Percentiles rank a stretch among this genome's conserved stretches.
These are phyloP conservation scores for Triticum monococcum DNA, from an alignment of 176 grass and related monocot species.

Conservation along the genomic window DNA sequence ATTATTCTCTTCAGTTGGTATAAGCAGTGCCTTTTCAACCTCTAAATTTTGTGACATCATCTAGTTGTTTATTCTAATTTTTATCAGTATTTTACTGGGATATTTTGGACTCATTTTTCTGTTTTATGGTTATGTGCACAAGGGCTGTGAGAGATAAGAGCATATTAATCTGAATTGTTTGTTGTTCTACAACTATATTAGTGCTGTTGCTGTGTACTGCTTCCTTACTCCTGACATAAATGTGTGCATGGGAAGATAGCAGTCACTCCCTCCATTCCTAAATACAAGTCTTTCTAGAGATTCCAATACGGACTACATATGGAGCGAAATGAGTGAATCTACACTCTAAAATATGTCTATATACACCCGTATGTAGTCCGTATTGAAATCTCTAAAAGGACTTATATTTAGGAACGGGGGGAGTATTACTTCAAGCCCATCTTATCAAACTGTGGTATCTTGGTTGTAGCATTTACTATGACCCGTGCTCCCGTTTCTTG, in stretches of 20 bases:
- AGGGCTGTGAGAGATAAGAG: neutral
- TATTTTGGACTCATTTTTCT: neutral
- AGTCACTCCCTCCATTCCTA: neutral
- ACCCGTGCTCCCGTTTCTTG: neutral
- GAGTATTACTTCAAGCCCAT: neutral
- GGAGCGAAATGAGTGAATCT: too few relatives aligned
- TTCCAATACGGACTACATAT: too few relatives aligned
- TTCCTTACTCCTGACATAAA: neutral
- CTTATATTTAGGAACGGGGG: too few relatives aligned
- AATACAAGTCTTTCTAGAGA: too few relatives aligned
- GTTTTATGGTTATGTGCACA: neutral
- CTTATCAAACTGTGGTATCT: neutral
- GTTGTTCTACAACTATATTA: conserved; percentile 7
- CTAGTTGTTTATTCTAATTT: neutral
- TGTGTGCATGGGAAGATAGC: neutral
- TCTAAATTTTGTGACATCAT: neutral
- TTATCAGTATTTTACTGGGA: neutral
- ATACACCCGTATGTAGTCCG: too few relatives aligned
- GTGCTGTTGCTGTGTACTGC: neutral
- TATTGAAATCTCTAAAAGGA: too few relatives aligned
- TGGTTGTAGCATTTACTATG: neutral
- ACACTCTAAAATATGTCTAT: too few relatives aligned
- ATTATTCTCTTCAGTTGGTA: neutral
- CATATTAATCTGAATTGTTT: conserved; percentile 5
- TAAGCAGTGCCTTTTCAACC: neutral